These are phyloP conservation scores for Tagetes erecta DNA, from an alignment of 129 eudicot genomes.

Conservation along the genomic window DNA sequence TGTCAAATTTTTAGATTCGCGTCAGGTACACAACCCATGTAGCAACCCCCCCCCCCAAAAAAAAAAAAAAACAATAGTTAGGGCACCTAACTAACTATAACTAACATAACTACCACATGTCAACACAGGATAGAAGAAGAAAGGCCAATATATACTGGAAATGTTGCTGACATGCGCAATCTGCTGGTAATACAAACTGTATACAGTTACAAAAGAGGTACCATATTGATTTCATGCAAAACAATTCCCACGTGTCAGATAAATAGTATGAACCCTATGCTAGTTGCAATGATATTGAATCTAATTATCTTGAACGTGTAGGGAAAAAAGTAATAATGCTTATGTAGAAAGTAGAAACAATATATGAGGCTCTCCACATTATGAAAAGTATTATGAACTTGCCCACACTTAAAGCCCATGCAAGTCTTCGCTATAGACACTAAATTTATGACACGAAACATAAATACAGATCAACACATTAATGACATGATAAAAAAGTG, in stretches of 20 bases:
- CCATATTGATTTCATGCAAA: conserved; percentile 6
- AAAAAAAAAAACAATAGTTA: not conserved
- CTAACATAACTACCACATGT: not conserved
- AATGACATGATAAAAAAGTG: too few relatives aligned
- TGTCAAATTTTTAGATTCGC: too few relatives aligned
- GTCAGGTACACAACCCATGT: not conserved
- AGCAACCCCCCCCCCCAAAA: not conserved
- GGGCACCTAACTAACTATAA: not conserved
- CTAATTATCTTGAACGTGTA: not conserved
- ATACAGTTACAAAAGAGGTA: not conserved
- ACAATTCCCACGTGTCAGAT: not conserved
- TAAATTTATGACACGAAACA: not conserved
- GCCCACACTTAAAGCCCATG: conserved; percentile 9
- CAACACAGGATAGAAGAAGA: not conserved
- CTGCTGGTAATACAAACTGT: not conserved
- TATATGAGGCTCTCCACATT: not conserved
- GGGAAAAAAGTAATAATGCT: not conserved
- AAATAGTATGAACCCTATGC: not conserved
- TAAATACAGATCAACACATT: too few relatives aligned
- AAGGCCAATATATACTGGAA: not conserved
- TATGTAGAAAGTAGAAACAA: not conserved
- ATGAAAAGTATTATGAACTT: conserved; percentile 8
- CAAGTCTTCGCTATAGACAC: not conserved
- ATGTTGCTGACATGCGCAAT: not conserved
- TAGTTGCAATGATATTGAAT: not conserved